phyloP scores from a whole-genome alignment of 129 eudicot species.

The Saussurea involucrata region DNA sequence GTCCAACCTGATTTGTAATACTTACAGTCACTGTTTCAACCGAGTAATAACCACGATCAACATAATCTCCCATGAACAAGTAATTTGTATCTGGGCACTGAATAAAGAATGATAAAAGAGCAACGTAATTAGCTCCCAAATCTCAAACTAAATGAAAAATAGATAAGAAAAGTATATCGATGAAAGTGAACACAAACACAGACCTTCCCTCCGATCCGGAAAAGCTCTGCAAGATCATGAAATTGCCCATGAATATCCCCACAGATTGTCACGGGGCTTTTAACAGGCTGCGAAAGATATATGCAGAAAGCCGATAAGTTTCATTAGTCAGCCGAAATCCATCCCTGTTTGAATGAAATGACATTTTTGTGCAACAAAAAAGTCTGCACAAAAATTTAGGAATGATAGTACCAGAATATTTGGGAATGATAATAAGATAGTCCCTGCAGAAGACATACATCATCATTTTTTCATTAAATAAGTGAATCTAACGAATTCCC shows the following conservation, averaged over 20 bases:
- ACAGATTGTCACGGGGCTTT: slow-evolving; percentile 93
- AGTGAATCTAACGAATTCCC: background rate
- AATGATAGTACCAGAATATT: background rate
- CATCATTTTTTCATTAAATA: background rate
- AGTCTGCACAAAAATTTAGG: background rate
- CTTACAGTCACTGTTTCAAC: slow-evolving; percentile 95
- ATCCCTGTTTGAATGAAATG: background rate
- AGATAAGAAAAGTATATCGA: too few relatives aligned
- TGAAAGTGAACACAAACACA: background rate
- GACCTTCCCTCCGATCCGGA: slow-evolving; percentile 93
- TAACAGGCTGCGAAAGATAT: slow-evolving; percentile 66
- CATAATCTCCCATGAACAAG: slow-evolving; percentile 96
- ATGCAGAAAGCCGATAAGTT: background rate
- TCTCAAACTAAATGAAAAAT: too few relatives aligned
- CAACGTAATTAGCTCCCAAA: background rate
- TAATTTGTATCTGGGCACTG: slow-evolving; percentile 97
- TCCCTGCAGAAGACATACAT: background rate
- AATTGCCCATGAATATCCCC: slow-evolving; percentile 99
- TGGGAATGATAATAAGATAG: background rate
- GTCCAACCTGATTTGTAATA: background rate
- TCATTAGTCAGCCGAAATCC: background rate
- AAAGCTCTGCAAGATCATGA: slow-evolving; percentile 97
- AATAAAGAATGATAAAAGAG: slow-evolving; percentile 7
- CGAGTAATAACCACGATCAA: slow-evolving; percentile 95
- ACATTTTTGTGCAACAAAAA: background rate